These are phyloP conservation scores for Botrytis squamosa DNA, from an alignment of 2,329 filamentous ascomycete genomes.

Conservation along the genomic window DNA sequence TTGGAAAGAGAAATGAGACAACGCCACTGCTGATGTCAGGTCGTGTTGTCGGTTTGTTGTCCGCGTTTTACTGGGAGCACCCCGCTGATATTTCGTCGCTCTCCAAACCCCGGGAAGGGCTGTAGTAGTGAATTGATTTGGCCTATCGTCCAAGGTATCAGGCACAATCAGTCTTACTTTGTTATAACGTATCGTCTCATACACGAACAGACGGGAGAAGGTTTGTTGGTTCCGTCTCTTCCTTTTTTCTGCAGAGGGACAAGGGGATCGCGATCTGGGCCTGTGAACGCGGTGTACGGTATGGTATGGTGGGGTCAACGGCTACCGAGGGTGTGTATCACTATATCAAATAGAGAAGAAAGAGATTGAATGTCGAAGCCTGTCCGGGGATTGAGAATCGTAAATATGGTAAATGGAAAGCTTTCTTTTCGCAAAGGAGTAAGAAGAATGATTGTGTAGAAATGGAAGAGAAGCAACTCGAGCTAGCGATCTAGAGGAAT, in stretches of 20 bases:
- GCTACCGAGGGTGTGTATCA: slow-evolving; percentile 20
- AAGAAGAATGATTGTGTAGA: not conserved
- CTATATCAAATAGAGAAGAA: slow-evolving; percentile 20
- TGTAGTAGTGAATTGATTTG: not conserved
- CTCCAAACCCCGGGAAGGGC: slow-evolving; percentile 3
- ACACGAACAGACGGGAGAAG: not conserved
- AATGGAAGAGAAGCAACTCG: not conserved
- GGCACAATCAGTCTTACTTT: not conserved
- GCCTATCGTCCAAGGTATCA: not conserved
- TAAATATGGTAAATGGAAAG: not conserved
- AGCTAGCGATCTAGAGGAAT: slow-evolving; percentile 16
- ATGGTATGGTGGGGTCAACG: slow-evolving; percentile 20
- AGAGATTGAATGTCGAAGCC: slow-evolving; percentile 17
- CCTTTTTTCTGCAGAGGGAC: not conserved
- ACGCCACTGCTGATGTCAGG: slow-evolving; percentile 10
- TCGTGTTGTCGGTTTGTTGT: slow-evolving; percentile 15
- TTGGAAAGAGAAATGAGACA: slow-evolving; percentile 15
- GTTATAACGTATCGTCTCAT: slow-evolving; percentile 3
- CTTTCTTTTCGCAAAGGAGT: not conserved
- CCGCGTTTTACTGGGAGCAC: slow-evolving; percentile 18
- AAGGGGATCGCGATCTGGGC: slow-evolving; percentile 15
- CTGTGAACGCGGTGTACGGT: slow-evolving; percentile 19
- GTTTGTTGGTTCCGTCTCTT: not conserved
- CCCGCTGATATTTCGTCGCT: slow-evolving; percentile 15
- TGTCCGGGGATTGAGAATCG: slow-evolving; percentile 2